Conservation (phyloP, 2,329 filamentous ascomycete species). For the Fonsecaea nubica region DNA sequence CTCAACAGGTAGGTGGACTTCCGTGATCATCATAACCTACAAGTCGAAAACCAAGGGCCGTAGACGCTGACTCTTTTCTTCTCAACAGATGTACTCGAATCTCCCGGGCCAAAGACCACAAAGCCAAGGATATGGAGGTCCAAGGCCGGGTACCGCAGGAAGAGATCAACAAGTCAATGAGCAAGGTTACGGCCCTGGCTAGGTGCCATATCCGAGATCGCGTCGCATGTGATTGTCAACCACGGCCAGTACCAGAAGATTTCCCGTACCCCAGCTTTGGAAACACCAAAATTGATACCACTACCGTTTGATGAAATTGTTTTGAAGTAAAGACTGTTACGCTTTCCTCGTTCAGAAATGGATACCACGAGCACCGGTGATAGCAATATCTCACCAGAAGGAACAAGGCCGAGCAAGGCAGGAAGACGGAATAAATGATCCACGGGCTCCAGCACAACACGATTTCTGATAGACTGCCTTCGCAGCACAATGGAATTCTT, state of each 20-base stretch:
- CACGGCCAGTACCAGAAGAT: neutral
- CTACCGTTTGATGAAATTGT: conserved; percentile 9
- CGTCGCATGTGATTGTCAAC: neutral
- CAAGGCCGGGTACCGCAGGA: conserved; percentile 36
- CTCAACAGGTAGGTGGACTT: conserved; percentile 73
- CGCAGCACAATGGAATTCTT: conserved; percentile 5
- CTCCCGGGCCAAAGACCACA: conserved; percentile 38
- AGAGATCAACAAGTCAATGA: conserved; percentile 36
- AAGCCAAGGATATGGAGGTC: conserved; percentile 40
- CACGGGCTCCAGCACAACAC: conserved; percentile 1
- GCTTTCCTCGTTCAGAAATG: neutral
- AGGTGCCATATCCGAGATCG: conserved; percentile 7
- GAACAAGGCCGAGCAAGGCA: conserved; percentile 1
- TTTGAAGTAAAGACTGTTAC: neutral
- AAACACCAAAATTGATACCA: conserved; percentile 11
- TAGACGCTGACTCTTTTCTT: conserved; percentile 12
- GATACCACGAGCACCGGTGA: neutral
- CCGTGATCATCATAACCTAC: conserved; percentile 16
- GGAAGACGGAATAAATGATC: neutral
- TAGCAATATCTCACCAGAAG: neutral
- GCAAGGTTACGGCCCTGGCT: conserved; percentile 40
- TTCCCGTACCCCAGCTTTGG: no score
- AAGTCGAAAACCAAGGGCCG: neutral
- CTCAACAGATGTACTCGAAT: conserved; percentile 37
- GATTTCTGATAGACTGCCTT: neutral